Evolutionary conservation across 192 early-diverging fungal genomes (phyloP), one percentile per base, ranked within the genome.

Genomic region (Coemansia sp.): DNA sequence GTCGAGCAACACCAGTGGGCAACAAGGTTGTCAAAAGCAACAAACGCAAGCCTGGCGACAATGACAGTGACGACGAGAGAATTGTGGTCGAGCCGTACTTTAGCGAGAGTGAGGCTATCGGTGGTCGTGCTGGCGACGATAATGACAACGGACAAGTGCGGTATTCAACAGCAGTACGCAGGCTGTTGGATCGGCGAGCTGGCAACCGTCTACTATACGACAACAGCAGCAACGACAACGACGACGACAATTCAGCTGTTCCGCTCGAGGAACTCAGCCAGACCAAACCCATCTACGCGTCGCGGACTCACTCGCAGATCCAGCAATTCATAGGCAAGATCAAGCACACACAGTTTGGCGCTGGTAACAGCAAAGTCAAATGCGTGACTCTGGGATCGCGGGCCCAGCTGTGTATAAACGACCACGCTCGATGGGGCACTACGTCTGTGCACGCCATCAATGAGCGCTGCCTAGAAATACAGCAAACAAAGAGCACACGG

Each of bases 231-330:
- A 54, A 58, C 44, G 56, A 64, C 22, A 55, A 43, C 9, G 60
- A 67, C 12, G 37, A 39, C 12, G 33, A 59, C 2, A 63, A 71
- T 9, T 6, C 22, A 27, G 70, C 70, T 4, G 82, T 66, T 12
- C 61, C 72, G 21, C 75, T 77, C 11, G 83, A 84, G 65, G 86
- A 83, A 62, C 60, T 50, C 12, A 68, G 10, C 18, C 21, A 44
- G 34, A 60, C 56, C 14, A 70, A 73, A 77, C 83, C 89, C 3
- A 83, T 81, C 40, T 91, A 88, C 67, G 83, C 86, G 14, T 90
- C 88, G 17, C 84, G 88, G 37, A 92, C 92, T 14, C 96, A 98
- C 70, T 95, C 93, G 4, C 96, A 98, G 73, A 71, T 98, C 14
- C 76, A 86, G 21, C 96, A 98, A 67, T 93, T 98, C 63, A 71